A percentile compares a stretch with the other conserved stretches of the same genome.
Conservation (phyloP, 2,329 filamentous ascomycete genomes). For the Didymella pinodella region DNA sequence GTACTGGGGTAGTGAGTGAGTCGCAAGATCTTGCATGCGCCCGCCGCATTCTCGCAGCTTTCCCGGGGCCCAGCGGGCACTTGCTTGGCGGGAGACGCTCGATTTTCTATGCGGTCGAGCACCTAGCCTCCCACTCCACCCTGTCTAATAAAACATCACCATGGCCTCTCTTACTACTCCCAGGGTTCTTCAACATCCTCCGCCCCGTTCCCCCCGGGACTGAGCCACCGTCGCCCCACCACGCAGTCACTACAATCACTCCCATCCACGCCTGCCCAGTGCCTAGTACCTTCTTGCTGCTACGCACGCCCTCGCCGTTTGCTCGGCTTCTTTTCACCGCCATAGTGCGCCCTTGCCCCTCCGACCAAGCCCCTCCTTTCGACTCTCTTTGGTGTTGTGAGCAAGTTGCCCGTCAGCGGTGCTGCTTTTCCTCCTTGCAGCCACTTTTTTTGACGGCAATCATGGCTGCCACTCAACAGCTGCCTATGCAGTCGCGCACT, state of each 20-base stretch:
- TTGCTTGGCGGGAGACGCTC: conserved; percentile 21
- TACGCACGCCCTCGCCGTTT: conserved; percentile 32
- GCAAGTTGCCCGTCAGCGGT: conserved; percentile 25
- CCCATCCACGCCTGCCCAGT: conserved; percentile 16
- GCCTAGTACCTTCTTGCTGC: conserved; percentile 12
- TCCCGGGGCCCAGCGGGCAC: conserved; percentile 19
- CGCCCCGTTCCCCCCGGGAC: conserved; percentile 60
- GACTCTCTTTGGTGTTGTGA: conserved; percentile 21
- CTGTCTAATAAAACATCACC: conserved; percentile 47
- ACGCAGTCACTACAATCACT: conserved; percentile 19
- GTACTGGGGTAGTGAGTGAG: conserved; percentile 10
- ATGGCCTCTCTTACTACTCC: conserved; percentile 51
- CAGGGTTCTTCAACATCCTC: conserved; percentile 56
- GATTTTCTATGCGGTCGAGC: conserved; percentile 22
- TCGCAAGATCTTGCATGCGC: conserved; percentile 16
- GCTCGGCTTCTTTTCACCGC: conserved; percentile 41
- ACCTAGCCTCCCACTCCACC: conserved; percentile 33
- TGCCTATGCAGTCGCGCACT: conserved; percentile 71
- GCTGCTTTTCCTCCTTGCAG: conserved; percentile 12
- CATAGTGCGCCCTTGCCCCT: conserved; percentile 29
- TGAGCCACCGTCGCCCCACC: conserved; percentile 50
- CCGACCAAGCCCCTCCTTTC: conserved; percentile 25
- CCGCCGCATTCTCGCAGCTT: conserved; percentile 15
- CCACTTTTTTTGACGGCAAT: conserved; percentile 21
- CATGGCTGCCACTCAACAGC: conserved; percentile 57